These are phyloP conservation scores for Nepenthes mirabilis DNA, from an alignment of 148 eudicot genomes.

Conservation along the genomic window DNA sequence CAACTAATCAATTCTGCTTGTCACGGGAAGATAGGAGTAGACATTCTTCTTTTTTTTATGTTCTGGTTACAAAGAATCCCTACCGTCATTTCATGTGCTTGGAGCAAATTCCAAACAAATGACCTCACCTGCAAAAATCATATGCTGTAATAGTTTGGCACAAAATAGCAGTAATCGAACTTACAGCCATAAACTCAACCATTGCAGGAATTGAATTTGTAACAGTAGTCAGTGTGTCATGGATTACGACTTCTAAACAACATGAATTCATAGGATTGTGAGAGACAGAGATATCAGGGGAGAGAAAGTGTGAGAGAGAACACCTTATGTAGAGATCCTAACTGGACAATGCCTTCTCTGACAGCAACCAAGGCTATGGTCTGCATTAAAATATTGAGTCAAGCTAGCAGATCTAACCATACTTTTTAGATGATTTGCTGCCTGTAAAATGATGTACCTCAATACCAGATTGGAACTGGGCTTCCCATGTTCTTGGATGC, in stretches of 20 bases:
- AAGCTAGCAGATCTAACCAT: not conserved
- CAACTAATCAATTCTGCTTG: no score
- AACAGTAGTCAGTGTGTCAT: no score
- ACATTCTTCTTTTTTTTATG: no score
- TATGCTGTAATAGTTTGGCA: no score
- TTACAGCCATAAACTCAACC: no score
- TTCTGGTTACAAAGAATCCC: no score
- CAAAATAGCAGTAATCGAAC: no score
- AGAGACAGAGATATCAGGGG: not conserved
- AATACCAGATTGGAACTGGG: conserved; percentile 96
- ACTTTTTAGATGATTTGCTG: not conserved
- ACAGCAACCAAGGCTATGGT: conserved; percentile 95
- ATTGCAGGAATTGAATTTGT: no score
- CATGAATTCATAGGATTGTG: not conserved
- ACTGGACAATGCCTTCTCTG: conserved; percentile 91
- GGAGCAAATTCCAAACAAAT: no score
- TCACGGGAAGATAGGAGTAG: no score
- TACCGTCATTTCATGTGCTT: no score
- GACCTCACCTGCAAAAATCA: no score
- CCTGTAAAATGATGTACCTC: conserved; percentile 34
- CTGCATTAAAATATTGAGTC: conserved; percentile 28
- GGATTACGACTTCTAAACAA: not conserved
- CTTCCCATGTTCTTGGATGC: conserved; percentile 99
- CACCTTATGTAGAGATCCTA: conserved; percentile 81
- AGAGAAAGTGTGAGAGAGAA: not conserved